A percentile compares a stretch with the other conserved stretches of the same genome.
Conservation (phyloP, 23 red algal genomes). For the Chondrus crispus region DNA sequence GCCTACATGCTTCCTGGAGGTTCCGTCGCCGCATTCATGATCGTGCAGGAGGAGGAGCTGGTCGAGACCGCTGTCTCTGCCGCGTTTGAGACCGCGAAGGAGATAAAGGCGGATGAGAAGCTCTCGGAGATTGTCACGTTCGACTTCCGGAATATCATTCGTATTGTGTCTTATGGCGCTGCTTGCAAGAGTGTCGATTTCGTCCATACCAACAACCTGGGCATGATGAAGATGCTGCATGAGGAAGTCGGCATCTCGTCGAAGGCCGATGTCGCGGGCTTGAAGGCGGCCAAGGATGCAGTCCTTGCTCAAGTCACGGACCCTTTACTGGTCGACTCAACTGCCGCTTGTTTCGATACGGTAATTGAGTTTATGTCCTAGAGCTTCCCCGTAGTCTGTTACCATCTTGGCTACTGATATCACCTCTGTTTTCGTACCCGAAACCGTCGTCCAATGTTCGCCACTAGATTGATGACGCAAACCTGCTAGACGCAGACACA, state of each 20-base stretch:
- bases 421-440: too few species aligned
- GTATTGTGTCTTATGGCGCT: conserved; percentile 63
- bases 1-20: conserved; percentile 55
- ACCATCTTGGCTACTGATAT: too few species aligned
- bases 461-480: too few species aligned
- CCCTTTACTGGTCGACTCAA: not conserved
- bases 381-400: too few species aligned
- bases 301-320: conserved; percentile 9
- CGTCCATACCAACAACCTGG: conserved; percentile 63
- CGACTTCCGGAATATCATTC: conserved; percentile 31
- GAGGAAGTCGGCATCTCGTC: conserved; percentile 33
- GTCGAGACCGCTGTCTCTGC: conserved; percentile 7
- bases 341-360: conserved; percentile 17
- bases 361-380: not conserved
- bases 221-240: conserved; percentile 56
- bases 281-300: not conserved
- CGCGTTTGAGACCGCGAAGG: not conserved
- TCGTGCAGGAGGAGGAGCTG: conserved; percentile 55
- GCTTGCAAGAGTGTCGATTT: conserved; percentile 49
- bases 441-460: too few species aligned
- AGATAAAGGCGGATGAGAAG: not conserved
- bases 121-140: conserved; percentile 26
- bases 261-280: not conserved
- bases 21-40: conserved; percentile 46
- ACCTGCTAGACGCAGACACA: too few species aligned